phyloP scores from a whole-genome alignment of 192 early-diverging fungal genomes.

The Coemansia sp. region DNA sequence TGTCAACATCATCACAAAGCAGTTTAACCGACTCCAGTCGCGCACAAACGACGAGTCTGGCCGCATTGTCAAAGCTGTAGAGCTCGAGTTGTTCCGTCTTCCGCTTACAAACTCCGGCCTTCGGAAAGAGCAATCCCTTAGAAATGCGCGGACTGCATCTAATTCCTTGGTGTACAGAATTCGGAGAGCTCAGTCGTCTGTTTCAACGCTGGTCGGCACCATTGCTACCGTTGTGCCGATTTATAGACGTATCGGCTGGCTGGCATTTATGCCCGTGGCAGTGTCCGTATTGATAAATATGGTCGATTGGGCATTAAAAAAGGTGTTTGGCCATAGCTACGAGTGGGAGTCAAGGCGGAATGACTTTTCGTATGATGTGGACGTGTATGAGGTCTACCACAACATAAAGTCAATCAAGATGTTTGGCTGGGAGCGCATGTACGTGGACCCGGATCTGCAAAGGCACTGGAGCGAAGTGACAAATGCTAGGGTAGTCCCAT shows the following conservation, averaged over 20 bases:
- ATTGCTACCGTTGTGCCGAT: constrained; percentile 10
- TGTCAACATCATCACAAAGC: background rate
- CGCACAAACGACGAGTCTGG: background rate
- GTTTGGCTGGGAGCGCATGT: constrained; percentile 44
- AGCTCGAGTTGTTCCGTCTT: constrained; percentile 29
- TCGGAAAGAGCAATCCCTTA: background rate
- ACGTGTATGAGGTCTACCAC: constrained; percentile 11
- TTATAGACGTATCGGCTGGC: constrained; percentile 23
- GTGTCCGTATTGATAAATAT: background rate
- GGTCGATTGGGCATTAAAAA: background rate
- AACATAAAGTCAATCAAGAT: constrained; percentile 36
- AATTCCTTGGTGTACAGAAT: constrained; percentile 7
- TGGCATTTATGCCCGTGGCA: constrained; percentile 15
- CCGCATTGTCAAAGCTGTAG: constrained; percentile 10
- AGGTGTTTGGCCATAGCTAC: background rate
- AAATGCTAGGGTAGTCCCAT: constrained; percentile 10
- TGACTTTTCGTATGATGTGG: background rate
- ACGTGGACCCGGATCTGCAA: constrained; percentile 5
- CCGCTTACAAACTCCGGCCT: constrained; percentile 17
- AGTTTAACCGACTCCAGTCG: background rate
- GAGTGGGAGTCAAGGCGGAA: background rate
- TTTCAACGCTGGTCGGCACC: constrained; percentile 10
- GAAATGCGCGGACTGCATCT: background rate
- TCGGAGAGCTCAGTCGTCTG: background rate
- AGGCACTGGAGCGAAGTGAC: background rate